Base-by-base conservation (phyloP, 2,329 filamentous ascomycete genomes). In the Claviceps maximensis region DNA sequence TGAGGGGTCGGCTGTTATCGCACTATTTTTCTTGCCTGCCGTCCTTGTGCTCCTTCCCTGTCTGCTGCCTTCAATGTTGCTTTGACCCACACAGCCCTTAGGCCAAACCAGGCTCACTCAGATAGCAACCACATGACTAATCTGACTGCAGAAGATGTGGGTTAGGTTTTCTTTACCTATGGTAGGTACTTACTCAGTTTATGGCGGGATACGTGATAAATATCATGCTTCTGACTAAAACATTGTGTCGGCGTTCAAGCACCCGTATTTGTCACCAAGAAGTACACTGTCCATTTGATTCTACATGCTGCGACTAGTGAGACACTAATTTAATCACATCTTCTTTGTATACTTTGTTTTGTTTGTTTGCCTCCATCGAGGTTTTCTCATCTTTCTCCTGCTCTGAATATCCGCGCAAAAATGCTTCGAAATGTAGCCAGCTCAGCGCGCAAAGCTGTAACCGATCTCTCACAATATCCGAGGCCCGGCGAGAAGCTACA, bases 401-500 rank as follows among this genome's bases (percentile, higher is more conserved):
- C 45, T 48, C 42, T 29, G 36, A 7, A 23, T 25, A 7, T 25
- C 53, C 27, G 31, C 36, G 51, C 45, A 67, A 54, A 54, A 10
- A 80, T 80, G 77, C 65, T 78, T 60, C 75, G 76, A 57, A 78
- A 75, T 56, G 73, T 73, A 40, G 71, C 75, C 53, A 74, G 71
- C 46, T 70, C 73, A 51, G 73, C 76, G 50, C 75, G 73, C 61
- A 79, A 74, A 60, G 85, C 87, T 49, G 81, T 91, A 47, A 89
- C 87, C 19, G 85, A 89, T 64, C 75, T 93, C 58, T 78, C 83
- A 51, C 80, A 79, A 61, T 86, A 86, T 60, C 89, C 90, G 6
- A 83, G 81, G 57, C 79, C 86, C 1, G 93, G 93, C 64, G 84
- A 91, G 65, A 85, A 87, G 70, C 79, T 97, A 42, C 87, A 97